A percentile compares a stretch with the other conserved stretches of the same genome.
Evolutionary conservation across 2,329 filamentous ascomycete genomes (phyloP).

Genomic region (Dichotomopilus funicola): DNA sequence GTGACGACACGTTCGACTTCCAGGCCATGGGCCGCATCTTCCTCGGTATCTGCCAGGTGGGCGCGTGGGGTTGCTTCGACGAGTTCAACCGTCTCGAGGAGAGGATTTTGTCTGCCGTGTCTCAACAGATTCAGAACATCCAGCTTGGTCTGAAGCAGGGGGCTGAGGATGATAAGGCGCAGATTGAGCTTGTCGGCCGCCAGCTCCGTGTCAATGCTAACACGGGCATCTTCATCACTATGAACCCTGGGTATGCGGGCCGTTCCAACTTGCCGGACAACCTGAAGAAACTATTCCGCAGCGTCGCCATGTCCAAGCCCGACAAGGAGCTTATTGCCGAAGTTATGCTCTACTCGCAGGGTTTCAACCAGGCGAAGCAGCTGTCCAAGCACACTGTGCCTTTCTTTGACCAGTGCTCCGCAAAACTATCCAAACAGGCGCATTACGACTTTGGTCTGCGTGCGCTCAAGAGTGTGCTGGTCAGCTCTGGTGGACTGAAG

Average conservation of each 20-base stretch:
- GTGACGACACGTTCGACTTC: constrained; percentile 99
- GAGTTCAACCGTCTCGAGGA: constrained; percentile 99
- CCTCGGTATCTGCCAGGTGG: constrained; percentile 96
- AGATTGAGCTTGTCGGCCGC: constrained; percentile 91
- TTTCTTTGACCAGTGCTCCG: constrained; percentile 90
- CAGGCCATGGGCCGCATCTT: constrained; percentile 99
- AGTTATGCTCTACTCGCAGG: constrained; percentile 99
- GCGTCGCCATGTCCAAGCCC: constrained; percentile 98
- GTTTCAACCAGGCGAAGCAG: constrained; percentile 92
- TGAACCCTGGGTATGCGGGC: constrained; percentile 98
- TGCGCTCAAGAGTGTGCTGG: constrained; percentile 95
- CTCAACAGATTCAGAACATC: constrained; percentile 98
- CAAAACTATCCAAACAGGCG: constrained; percentile 82
- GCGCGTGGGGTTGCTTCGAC: constrained; percentile 99
- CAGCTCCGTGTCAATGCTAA: constrained; percentile 85
- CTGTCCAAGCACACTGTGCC: constrained; percentile 94
- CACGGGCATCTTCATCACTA: constrained; percentile 98
- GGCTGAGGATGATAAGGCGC: constrained; percentile 70
- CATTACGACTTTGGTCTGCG: constrained; percentile 98
- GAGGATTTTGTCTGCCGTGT: constrained; percentile 93
- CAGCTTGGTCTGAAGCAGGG: constrained; percentile 89
- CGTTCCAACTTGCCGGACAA: constrained; percentile 98
- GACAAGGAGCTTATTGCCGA: constrained; percentile 99
- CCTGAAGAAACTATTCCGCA: constrained; percentile 98
- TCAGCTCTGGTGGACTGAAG: constrained; percentile 95